Conservation (phyloP, 192 early-diverging fungal genomes). For the Lunasporangiospora selenospora region DNA sequence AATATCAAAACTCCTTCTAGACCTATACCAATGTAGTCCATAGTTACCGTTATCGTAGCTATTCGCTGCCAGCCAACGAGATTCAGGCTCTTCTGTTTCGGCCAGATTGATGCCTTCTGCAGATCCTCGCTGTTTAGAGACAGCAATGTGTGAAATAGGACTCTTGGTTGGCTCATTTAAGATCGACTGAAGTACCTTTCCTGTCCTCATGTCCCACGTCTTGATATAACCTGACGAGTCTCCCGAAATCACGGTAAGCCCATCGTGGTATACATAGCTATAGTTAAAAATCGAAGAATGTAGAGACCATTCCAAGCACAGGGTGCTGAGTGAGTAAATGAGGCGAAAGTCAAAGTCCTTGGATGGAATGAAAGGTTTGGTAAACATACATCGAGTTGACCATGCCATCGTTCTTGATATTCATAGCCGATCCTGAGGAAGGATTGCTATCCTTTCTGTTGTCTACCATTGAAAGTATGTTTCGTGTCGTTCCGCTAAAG, state of each 20-base stretch:
- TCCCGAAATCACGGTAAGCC: slow-evolving; percentile 75
- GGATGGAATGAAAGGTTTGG: no score
- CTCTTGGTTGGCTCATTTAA: slow-evolving; percentile 72
- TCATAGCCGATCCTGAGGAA: slow-evolving; percentile 22
- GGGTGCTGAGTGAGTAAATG: no score
- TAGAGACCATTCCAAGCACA: no score
- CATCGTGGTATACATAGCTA: slow-evolving; percentile 73
- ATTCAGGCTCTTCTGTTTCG: slow-evolving; percentile 59
- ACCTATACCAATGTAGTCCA: no score
- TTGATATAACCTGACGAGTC: slow-evolving; percentile 90
- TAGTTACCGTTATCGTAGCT: slow-evolving; percentile 93
- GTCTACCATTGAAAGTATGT: slow-evolving; percentile 73
- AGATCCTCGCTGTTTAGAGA: slow-evolving; percentile 48
- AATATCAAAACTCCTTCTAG: neutral
- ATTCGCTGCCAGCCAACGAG: slow-evolving; percentile 88
- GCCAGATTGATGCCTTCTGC: slow-evolving; percentile 8
- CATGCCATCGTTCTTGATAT: slow-evolving; percentile 77
- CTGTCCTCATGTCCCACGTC: slow-evolving; percentile 89
- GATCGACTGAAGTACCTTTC: slow-evolving; percentile 53
- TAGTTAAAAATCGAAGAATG: no score
- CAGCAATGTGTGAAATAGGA: slow-evolving; percentile 79
- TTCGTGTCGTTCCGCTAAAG: slow-evolving; percentile 80
- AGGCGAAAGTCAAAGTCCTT: no score
- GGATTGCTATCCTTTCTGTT: slow-evolving; percentile 47
- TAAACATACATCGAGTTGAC: slow-evolving; percentile 71